Base-by-base conservation (phyloP, 2,329 filamentous ascomycete genomes). In the Fusarium neocosmosporiellum region DNA sequence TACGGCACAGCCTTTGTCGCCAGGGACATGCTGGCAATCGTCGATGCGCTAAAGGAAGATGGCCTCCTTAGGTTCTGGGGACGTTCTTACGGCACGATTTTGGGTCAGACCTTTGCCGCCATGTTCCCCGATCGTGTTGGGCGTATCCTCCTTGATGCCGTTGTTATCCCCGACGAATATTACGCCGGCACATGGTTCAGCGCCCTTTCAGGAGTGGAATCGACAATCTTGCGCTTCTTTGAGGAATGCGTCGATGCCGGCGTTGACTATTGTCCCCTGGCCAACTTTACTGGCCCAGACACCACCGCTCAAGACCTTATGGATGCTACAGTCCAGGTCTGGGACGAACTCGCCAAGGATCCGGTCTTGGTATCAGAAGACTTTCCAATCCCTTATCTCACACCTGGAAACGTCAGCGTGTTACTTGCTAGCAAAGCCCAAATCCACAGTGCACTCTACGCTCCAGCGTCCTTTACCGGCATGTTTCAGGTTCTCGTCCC, bases 1-100 rank as follows among this genome's bases (percentile, higher is more conserved):
- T 67, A 83, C 20, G 78, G 79, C 39, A 81, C 80, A 0, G 71
- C 79, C 8, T 81, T 81, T 60, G 79, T 80, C 2, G 83, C 80
- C 16, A 78, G 82, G 54, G 83, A 84, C 67, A 78, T 84, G 75
- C 79, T 84, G 65, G 60, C 74, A 13, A 80, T 84, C 22, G 81
- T 81, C 2, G 81, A 84, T 60, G 79, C 78, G 6, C 78, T 83
- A 3, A 77, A 71, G 7, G 78, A 80, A 43, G 81, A 82, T 59
- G 78, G 79, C 8, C 34, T 79, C 60, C 61, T 82, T 11, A 67
- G 78, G 48, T 83, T 79, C 66, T 82, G 77, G 78, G 81, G 81
- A 9, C 37, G 57, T 7, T 73, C 71, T 2, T 73, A 75, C 27
- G 66, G 74, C 5, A 74, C 69, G 9, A 54, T 70, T n/a, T 31